These are phyloP conservation scores for Candida saitoana DNA, from an alignment of 805 yeast genomes.

Conservation along the genomic window DNA sequence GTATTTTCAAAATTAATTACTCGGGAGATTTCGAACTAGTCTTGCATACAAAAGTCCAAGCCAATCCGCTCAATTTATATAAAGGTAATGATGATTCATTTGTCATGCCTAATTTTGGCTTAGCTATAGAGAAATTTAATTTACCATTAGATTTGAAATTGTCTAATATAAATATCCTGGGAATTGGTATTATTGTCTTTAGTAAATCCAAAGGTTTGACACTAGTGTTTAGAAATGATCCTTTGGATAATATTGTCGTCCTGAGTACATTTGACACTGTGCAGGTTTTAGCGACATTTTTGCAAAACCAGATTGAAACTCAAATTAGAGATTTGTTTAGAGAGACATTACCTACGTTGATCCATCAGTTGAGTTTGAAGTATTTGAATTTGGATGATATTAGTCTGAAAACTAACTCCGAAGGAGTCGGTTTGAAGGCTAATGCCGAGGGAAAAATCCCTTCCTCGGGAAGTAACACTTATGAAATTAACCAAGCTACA, in stretches of 20 bases:
- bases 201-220: conserved; percentile 80
- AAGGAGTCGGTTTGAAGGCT: background rate
- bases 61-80: conserved; percentile 75
- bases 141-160: conserved; percentile 75
- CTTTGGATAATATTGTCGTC: conserved; percentile 76
- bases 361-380: conserved; percentile 69
- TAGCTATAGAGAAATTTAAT: conserved; percentile 64
- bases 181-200: conserved; percentile 82
- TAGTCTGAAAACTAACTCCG: background rate
- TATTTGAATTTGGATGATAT: conserved; percentile 23
- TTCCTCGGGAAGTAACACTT: background rate
- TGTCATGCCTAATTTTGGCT: conserved; percentile 61
- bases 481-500: background rate
- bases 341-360: conserved; percentile 76
- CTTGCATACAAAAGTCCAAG: conserved; percentile 75
- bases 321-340: conserved; percentile 77
- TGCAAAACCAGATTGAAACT: conserved; percentile 77
- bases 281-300: conserved; percentile 74
- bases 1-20: conserved; percentile 75
- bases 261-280: conserved; percentile 84
- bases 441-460: background rate
- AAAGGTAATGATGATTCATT: conserved; percentile 45
- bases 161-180: conserved; percentile 66
- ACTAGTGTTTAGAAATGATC: conserved; percentile 83
- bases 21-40: conserved; percentile 74